Base-by-base conservation (phyloP, 2,329 filamentous ascomycete genomes). In the Alternaria panax region DNA sequence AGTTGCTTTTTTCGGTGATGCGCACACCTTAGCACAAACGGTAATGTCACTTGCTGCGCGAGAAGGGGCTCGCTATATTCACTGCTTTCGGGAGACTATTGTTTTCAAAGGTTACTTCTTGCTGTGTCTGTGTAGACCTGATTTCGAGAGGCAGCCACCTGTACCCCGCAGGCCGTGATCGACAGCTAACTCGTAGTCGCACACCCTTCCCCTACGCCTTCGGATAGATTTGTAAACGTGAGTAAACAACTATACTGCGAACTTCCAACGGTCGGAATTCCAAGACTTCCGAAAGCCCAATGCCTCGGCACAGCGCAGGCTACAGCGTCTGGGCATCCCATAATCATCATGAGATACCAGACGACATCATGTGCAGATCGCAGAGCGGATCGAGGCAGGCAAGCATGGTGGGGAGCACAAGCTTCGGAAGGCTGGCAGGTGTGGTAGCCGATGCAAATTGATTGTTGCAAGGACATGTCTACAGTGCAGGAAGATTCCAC, bases 21-120 rank as follows among this genome's bases (percentile, higher is more conserved):
- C 54, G 48, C 48, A 28, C 47, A 30, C 48, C 25, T 57, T 57
- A 14, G 48, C 41, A 18, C 48, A 57, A 53, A 53, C 18, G 50
- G 48, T 11, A 46, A 38, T 27, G 41, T 36, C 14, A 11, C 32
- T 41, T 24, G 25, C 34, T 28, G 34, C 36, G 24, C 28, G 22
- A 51, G 24, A 5, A 22, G 9, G 27, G 16, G 27, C 40, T 46
- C 32, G 48, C 38, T 51, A 18, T n/a, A 27, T 27, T 40, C 16
- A 42, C 27, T 20, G 14, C 16, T 18, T 45, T 45, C n/a, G 34
- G 34, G 28, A 6, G 24, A 48, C 36, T 30, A 34, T 20, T 5
- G 12, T 8, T 9, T 11, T 34, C 18, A 47, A 16, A 4, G 45
- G 20, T 34, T 47, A 34, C 28, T 30, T 0, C 20, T 47, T 12